Conservation (phyloP, 306 rosid genomes). For the Macrotyloma uniflorum region DNA sequence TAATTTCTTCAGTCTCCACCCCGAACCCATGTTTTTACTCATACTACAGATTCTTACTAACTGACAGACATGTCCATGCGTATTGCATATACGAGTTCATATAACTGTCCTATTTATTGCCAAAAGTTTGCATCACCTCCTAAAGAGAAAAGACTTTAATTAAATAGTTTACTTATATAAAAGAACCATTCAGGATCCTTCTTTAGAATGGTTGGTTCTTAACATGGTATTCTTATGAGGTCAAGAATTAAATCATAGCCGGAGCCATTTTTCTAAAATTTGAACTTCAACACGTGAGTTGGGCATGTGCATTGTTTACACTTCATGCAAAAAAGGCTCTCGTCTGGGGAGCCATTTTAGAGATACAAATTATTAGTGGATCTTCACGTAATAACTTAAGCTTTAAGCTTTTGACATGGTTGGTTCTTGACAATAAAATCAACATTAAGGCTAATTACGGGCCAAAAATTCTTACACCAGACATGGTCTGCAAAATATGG, state of each 20-base stretch:
- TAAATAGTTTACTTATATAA: background rate
- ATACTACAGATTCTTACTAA: background rate
- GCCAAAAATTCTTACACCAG: constrained; percentile 4
- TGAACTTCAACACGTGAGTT: constrained; percentile 29
- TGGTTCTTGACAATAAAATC: constrained; percentile 10
- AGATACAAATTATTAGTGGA: too few relatives aligned
- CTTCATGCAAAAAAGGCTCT: constrained; percentile 11
- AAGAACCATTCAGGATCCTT: constrained; percentile 8
- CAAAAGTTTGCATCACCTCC: background rate
- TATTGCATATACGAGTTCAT: background rate
- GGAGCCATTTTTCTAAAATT: background rate
- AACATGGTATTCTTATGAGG: background rate
- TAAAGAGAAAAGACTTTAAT: background rate
- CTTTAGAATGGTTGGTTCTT: background rate
- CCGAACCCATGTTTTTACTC: constrained; percentile 6
- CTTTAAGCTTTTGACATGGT: background rate
- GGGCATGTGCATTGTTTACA: background rate
- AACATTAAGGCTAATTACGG: constrained; percentile 10
- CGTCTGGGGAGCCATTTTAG: background rate
- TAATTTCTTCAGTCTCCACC: constrained; percentile 8
- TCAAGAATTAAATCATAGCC: background rate
- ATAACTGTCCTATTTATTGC: constrained; percentile 20
- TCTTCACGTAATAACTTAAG: too few relatives aligned
- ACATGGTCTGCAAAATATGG: constrained; percentile 21
- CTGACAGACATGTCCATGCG: constrained; percentile 13